phyloP scores from a whole-genome alignment of 441 rosid genomes.

The Geranium incanum region DNA sequence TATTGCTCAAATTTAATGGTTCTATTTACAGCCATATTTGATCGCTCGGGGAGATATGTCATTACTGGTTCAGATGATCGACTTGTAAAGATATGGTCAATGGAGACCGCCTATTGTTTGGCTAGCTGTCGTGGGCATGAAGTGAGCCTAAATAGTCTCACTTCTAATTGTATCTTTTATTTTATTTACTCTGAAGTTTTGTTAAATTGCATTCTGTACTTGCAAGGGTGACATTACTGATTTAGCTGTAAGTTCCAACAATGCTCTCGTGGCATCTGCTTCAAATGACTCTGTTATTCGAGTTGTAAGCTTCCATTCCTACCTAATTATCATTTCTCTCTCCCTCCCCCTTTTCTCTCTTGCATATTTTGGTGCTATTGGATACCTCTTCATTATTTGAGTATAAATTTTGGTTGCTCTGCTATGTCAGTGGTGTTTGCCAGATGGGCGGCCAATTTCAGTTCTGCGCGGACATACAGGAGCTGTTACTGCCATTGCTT shows the following conservation, averaged over 20 bases:
- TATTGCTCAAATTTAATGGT: constrained; percentile 10
- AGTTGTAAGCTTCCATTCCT: constrained; percentile 54
- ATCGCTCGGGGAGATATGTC: constrained; percentile 92
- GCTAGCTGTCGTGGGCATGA: constrained; percentile 99
- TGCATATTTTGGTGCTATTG: constrained; percentile 7
- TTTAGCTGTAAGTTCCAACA: constrained; percentile 95
- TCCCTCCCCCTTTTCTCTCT: constrained; percentile 11
- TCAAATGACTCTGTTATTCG: constrained; percentile 94
- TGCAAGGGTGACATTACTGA: constrained; percentile 97
- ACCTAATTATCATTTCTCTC: constrained; percentile 12
- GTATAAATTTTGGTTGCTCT: constrained; percentile 21
- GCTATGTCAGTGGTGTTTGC: constrained; percentile 83
- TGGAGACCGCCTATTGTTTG: constrained; percentile 98
- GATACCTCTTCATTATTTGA: background rate
- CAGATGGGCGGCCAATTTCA: constrained; percentile 94
- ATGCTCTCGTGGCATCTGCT: constrained; percentile 84
- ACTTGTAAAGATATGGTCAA: constrained; percentile 97
- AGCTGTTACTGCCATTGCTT: constrained; percentile 94
- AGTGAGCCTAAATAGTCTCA: constrained; percentile 48
- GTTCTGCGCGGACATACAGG: constrained; percentile 91
- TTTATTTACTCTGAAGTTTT: constrained; percentile 8
- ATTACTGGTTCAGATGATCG: constrained; percentile 99
- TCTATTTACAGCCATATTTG: constrained; percentile 72
- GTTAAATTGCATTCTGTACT: constrained; percentile 16
- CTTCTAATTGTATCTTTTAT: constrained; percentile 12